Base-by-base conservation (phyloP, 371 early-diverging fungal species). In the Capniomyces stellatus region DNA sequence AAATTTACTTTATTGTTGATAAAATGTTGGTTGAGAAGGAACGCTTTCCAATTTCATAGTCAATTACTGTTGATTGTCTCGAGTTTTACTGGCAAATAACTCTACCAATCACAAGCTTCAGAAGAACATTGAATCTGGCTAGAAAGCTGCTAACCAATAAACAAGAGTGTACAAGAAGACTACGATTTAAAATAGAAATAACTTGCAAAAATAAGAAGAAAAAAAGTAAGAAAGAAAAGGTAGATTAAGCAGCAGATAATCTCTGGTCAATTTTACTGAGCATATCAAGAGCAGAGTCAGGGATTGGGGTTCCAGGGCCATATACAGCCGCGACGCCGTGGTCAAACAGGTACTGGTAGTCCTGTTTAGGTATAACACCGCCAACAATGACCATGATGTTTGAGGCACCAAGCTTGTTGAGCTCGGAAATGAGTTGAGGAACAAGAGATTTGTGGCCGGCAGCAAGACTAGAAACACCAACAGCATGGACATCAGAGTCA, bases 371-470 rank as follows among this genome's bases (percentile, higher is more conserved):
- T 54, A 88, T 88, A 19, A 87, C 89, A 22, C 87, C 88, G 50
- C 88, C 88, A 28, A 75, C 78, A 52, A 88, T 77, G 1, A 88
- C 76, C 4, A 85, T 22, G 57, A 77, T 82, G 58, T 86, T 79
- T 0, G 58, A 65, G 2, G 77, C 82, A 23, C 82, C 82, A 28
- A 81, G 64, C 59, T 78, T 78, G 57, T 75, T 68, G 54, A 88
- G 72, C 63, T 84, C 83, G 1, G 60, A 67, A 55, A 88, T 73
- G 52, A 87, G 64, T 52, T 78, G 74, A 3, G 89, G 87, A 4
- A 88, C 80, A 31, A 88, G 66, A 2, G 85, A 82, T 64, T 84
- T 83, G 70, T 88, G 87, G 1, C 86, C 88, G 43, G 87, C 87
- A 15, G 88, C 88, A 55, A 81, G 81, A 30, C 85, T 83, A 22